Evolutionary conservation across 2,329 filamentous ascomycete species (phyloP).

Genomic region (Beauveria sp.): DNA sequence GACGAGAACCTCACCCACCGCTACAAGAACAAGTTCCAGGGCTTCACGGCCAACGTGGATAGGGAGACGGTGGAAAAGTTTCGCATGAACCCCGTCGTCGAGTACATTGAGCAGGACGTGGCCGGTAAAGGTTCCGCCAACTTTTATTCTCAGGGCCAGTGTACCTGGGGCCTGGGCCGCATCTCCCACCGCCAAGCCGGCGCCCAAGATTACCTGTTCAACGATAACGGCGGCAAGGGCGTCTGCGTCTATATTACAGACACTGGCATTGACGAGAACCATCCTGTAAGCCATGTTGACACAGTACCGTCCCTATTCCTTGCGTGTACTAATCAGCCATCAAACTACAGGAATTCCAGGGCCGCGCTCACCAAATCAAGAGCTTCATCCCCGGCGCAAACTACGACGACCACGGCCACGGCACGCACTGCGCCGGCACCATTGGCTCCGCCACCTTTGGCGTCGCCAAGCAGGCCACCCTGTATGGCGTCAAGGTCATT

Average conservation of each 20-base stretch:
- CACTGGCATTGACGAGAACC: conserved; percentile 25
- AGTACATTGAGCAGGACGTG: conserved; percentile 11
- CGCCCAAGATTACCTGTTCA: conserved; percentile 21
- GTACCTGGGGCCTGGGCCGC: conserved; percentile 21
- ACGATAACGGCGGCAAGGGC: conserved; percentile 24
- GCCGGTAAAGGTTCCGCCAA: background rate
- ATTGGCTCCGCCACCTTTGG: conserved; percentile 14
- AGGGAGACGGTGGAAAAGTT: background rate
- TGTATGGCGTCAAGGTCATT: conserved; percentile 33
- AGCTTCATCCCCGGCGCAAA: background rate
- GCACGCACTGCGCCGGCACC: conserved; percentile 20
- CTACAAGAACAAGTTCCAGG: conserved; percentile 3
- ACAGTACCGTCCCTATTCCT: background rate
- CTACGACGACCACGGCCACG: conserved; percentile 23
- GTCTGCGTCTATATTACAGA: conserved; percentile 34
- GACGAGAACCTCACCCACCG: background rate
- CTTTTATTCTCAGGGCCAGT: conserved; percentile 12
- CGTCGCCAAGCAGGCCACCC: conserved; percentile 28
- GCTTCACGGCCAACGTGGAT: conserved; percentile 6
- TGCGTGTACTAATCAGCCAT: background rate
- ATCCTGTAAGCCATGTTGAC: conserved; percentile 5
- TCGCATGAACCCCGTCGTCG: conserved; percentile 5
- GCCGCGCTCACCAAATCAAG: conserved; percentile 17
- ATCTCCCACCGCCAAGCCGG: conserved; percentile 13
- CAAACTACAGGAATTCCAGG: conserved; percentile 13